A percentile compares a stretch with the other conserved stretches of the same genome.
Conservation (phyloP, 805 yeast species). For the Pichia deserticola region DNA sequence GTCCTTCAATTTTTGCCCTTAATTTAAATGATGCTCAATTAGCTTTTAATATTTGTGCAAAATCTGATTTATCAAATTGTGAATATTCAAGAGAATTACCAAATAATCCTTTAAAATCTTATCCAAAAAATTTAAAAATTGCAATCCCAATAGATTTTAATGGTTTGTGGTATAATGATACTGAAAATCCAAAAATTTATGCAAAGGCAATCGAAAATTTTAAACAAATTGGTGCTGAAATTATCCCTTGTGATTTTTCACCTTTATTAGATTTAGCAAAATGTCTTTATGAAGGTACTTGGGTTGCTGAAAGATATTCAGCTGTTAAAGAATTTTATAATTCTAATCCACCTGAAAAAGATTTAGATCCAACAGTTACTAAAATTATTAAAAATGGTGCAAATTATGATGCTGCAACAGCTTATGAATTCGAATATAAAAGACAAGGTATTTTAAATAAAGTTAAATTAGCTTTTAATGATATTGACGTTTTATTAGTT, state of each 20-base stretch:
- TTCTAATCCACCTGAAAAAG: conserved; percentile 58
- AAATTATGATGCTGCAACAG: conserved; percentile 70
- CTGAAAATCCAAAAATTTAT: conserved; percentile 66
- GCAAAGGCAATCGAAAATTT: conserved; percentile 51
- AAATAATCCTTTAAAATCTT: conserved; percentile 50
- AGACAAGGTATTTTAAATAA: conserved; percentile 72
- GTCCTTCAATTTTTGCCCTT: conserved; percentile 79
- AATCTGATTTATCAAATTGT: conserved; percentile 59
- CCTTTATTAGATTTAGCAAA: conserved; percentile 76
- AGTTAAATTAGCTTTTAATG: conserved; percentile 45
- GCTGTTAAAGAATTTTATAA: conserved; percentile 70
- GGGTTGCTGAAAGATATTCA: conserved; percentile 94
- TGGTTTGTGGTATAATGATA: conserved; percentile 68
- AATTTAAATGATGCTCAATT: conserved; percentile 78
- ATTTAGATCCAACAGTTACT: conserved; percentile 79
- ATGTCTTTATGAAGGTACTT: conserved; percentile 93
- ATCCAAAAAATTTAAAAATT: conserved; percentile 52
- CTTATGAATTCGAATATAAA: conserved; percentile 79
- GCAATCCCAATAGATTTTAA: conserved; percentile 69
- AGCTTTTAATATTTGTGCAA: conserved; percentile 62
- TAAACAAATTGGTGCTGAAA: conserved; percentile 45
- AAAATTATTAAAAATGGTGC: conserved; percentile 74
- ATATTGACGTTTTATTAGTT: conserved; percentile 70
- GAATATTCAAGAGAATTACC: conserved; percentile 80
- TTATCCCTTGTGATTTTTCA: conserved; percentile 61